Evolutionary conservation across 768 basidiomycete species (phyloP).

Genomic region (Amanita thiersii): DNA sequence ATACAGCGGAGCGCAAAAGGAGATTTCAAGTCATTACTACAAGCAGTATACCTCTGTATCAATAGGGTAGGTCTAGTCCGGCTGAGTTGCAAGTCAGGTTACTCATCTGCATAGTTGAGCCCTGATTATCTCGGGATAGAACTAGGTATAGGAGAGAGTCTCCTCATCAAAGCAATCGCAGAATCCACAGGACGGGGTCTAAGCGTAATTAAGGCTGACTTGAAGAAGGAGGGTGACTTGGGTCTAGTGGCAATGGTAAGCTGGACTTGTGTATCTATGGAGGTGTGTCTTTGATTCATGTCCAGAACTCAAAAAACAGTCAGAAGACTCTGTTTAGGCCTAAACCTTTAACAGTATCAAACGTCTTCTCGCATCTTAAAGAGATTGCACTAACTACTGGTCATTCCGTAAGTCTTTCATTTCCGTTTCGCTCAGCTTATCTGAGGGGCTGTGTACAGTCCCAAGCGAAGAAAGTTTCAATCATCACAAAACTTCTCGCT

Average conservation of each 20-base stretch:
- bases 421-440: background rate
- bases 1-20: conserved; percentile 77
- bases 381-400: conserved; percentile 87
- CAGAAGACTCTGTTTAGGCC: conserved; percentile 95
- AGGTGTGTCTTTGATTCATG: background rate
- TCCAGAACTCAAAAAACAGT: conserved; percentile 83
- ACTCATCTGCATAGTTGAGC: conserved; percentile 50
- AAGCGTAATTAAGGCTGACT: conserved; percentile 77
- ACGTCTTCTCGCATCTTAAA: conserved; percentile 82
- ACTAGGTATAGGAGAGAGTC: conserved; percentile 91
- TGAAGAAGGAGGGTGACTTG: conserved; percentile 92
- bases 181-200: conserved; percentile 90
- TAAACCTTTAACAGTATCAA: conserved; percentile 80
- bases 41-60: conserved; percentile 92
- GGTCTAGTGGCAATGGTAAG: conserved; percentile 84
- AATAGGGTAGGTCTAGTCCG: conserved; percentile 60
- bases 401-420: conserved; percentile 48
- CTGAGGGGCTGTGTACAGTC: conserved; percentile 42
- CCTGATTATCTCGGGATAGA: conserved; percentile 95
- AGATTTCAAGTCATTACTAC: conserved; percentile 70
- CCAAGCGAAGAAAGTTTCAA: conserved; percentile 89
- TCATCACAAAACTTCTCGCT: conserved; percentile 90
- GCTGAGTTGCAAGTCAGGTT: background rate
- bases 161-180: conserved; percentile 91
- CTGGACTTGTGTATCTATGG: background rate